Evolutionary conservation across 371 early-diverging fungal genomes (phyloP), one percentile per base, ranked within the genome.

Genomic region (Mucor velutinosus): DNA sequence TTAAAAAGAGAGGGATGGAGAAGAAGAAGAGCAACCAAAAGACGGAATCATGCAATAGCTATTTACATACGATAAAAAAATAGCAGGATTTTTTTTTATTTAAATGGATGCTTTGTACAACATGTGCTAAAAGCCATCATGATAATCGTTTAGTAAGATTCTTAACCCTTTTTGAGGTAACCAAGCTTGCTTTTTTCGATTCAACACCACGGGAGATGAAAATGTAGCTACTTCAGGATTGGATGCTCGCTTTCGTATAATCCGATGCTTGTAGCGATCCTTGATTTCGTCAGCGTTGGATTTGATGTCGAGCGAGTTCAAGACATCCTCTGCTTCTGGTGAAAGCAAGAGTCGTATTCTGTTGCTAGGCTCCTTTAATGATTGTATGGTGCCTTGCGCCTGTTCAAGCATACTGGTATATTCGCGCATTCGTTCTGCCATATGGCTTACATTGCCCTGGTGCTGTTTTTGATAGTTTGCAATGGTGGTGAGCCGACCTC

Each of bases 361-460:
- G 23, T 47, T 51, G 51, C 45, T 62, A 11, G 77, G 69, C n/a
- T 67, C 62, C 57, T 76, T 73, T 27, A 76, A 56, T 25, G 66
- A 55, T 43, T 75, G 73, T 12, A 76, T 70, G 4, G 81, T 81
- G 2, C 70, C 79, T 65, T 78, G 77, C 35, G 81, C 81, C 53
- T 81, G 79, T 29, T 75, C 79, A 30, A 81, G 71, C 79, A 81
- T 76, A 21, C 72, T 59, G n/a, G 67, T 75, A 62, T 81, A 81
- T 71, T 81, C 81, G 3, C 73, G 73, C 72, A 81, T 78, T 58
- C 68, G 57, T 65, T 72, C 65, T n/a, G 66, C 72, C 15, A 81
- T 67, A 64, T 78, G 73, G 32, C 39, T 41, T 1, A 75, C 72
- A 51, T 58, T 76, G 10, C 77, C 79, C 55, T 75, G 60, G 15